These are phyloP conservation scores for Lentinula lateritia DNA, from an alignment of 768 basidiomycete species.

Conservation along the genomic window DNA sequence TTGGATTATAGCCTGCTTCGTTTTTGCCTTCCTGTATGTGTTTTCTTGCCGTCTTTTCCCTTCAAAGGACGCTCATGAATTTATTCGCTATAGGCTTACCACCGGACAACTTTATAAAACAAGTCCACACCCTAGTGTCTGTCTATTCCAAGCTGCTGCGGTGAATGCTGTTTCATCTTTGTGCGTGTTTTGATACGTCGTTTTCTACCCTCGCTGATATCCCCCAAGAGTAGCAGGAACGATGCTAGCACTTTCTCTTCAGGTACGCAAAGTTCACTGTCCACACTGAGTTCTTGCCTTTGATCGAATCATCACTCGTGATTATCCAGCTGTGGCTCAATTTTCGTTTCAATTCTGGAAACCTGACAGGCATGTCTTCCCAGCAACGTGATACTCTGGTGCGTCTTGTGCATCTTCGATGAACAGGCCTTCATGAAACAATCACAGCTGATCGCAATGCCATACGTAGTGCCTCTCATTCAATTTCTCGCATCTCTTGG, in stretches of 20 bases:
- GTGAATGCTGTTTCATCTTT: slow-evolving; percentile 4
- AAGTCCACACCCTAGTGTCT: slow-evolving; percentile 5
- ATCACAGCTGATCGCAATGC: slow-evolving; percentile 1
- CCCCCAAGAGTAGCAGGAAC: slow-evolving; percentile 8
- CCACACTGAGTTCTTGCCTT: no score
- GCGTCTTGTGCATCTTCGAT: not conserved
- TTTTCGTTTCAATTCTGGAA: not conserved
- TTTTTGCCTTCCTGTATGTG: slow-evolving; percentile 5
- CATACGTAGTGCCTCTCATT: slow-evolving; percentile 7
- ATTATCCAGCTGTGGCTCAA: slow-evolving; percentile 6
- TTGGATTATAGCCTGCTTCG: slow-evolving; percentile 11
- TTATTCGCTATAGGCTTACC: slow-evolving; percentile 3
- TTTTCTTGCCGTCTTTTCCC: not conserved
- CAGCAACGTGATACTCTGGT: not conserved
- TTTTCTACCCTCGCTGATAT: not conserved
- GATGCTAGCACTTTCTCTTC: slow-evolving; percentile 7
- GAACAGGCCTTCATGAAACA: not conserved
- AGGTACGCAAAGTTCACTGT: not conserved
- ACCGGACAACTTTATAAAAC: slow-evolving; percentile 7
- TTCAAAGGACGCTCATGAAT: not conserved
- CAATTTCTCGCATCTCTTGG: not conserved
- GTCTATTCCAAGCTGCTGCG: slow-evolving; percentile 8
- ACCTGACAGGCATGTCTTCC: not conserved
- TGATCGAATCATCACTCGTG: not conserved
- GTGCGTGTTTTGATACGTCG: not conserved